These are phyloP conservation scores for Ceratocystis variospora DNA, from an alignment of 2,329 filamentous ascomycete species.

Conservation along the genomic window DNA sequence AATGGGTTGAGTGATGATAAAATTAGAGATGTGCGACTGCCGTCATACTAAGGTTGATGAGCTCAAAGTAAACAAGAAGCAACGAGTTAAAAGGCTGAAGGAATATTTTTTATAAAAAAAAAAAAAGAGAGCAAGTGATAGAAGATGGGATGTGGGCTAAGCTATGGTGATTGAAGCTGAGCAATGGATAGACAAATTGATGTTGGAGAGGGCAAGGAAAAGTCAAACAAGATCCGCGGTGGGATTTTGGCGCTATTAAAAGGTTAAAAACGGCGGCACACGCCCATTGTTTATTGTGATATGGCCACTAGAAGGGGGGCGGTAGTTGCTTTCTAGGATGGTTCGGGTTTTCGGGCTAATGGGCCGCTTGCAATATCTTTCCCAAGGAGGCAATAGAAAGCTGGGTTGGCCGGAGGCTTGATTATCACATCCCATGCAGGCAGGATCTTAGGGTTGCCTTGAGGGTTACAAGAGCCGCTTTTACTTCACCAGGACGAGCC, in stretches of 20 bases:
- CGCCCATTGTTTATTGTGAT: neutral
- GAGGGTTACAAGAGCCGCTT: neutral
- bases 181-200: neutral
- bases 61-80: neutral
- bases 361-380: no score
- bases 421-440: neutral
- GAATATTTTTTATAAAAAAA: neutral
- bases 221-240: neutral
- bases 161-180: neutral
- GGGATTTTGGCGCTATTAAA: neutral
- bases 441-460: neutral
- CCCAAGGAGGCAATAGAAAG: neutral
- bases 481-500: neutral
- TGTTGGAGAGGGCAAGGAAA: neutral
- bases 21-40: neutral
- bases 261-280: neutral
- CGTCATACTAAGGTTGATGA: neutral
- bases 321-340: neutral
- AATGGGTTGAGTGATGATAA: neutral
- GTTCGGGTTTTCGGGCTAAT: neutral
- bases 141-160: neutral
- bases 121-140: neutral
- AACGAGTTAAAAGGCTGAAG: neutral
- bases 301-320: neutral
- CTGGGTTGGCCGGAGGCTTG: neutral